Base-by-base conservation (phyloP, 2,329 filamentous ascomycete species). In the Coniella lustricola region DNA sequence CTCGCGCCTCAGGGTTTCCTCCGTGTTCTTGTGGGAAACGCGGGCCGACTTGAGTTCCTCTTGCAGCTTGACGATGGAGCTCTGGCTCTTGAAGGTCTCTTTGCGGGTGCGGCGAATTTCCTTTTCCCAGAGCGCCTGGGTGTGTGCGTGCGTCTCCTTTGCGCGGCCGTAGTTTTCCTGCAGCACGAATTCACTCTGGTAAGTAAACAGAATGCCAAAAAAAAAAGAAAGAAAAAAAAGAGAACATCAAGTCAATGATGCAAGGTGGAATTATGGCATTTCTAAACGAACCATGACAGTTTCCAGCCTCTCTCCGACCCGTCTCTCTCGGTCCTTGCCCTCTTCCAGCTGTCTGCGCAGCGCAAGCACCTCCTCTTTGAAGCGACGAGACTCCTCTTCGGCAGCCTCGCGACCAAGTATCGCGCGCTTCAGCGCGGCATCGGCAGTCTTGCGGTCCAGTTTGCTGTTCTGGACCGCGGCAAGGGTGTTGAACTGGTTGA, bases 11-110 rank as follows among this genome's bases (percentile, higher is more conserved):
- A 88, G 67, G 49, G 72, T 72, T 43, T 81, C 75, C 54, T 86
- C 78, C 20, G 72, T 67, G 7, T 74, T 68, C 55, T 78, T 80
- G 44, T 74, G 66, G n/a, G 69, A 67, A 21, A 67, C 66, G 38
- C 81, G 76, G 44, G 77, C 69, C 0, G 77, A 68, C 61, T 87
- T 87, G 54, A 87, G 73, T 58, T 88, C 84, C 57, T 87, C 84
- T 61, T 87, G 83, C n/a, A 84, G 62, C 61, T 86, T 86, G 57
- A 87, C 77, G 29, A 83, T 74, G 10, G 70, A 66, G 3, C 83
- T 86, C 56, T 86, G 82, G n/a, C 79, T 76, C 60, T 87, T 87
- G 73, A 87, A 87, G 2, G 81, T 81, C 57, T 88, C 85, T 57
- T 88, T 88, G 43, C 82, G 73, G 9, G 79, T 75, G 48, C 80